Evolutionary conservation across 352 stramenopile genomes (phyloP).

Genomic region (Phytopythium ostracodes): DNA sequence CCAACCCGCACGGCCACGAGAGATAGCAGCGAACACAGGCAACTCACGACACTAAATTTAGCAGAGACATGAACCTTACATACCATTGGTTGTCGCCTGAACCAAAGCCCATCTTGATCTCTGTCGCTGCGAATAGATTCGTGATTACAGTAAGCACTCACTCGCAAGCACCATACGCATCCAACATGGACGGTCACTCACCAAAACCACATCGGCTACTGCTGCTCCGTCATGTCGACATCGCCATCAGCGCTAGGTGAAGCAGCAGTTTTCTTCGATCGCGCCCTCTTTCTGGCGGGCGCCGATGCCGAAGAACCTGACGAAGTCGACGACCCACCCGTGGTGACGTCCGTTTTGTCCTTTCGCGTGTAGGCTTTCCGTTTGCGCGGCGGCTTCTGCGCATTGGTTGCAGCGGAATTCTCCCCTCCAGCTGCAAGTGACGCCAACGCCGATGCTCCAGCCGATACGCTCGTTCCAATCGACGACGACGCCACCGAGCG

Average conservation of each 20-base stretch:
- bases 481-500: slow-evolving; percentile 18
- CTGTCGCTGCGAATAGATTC: background rate
- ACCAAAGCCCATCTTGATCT: background rate
- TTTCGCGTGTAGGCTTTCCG: slow-evolving; percentile 63
- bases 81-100: background rate
- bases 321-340: background rate
- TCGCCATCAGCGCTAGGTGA: background rate
- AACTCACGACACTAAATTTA: slow-evolving; percentile 3
- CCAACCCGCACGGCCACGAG: background rate
- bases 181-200: background rate
- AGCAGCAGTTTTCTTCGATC: background rate
- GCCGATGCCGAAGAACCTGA: background rate
- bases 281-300: background rate
- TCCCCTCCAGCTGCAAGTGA: background rate
- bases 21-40: background rate
- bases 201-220: background rate
- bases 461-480: slow-evolving; percentile 8
- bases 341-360: slow-evolving; percentile 36
- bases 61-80: background rate
- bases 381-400: slow-evolving; percentile 47
- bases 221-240: slow-evolving; percentile 5
- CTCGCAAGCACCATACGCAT: background rate
- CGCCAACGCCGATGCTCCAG: slow-evolving; percentile 3
- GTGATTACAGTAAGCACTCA: background rate
- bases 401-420: background rate